Evolutionary conservation across 257 asterid species (phyloP).

Genomic region (Solanum tarijense): DNA sequence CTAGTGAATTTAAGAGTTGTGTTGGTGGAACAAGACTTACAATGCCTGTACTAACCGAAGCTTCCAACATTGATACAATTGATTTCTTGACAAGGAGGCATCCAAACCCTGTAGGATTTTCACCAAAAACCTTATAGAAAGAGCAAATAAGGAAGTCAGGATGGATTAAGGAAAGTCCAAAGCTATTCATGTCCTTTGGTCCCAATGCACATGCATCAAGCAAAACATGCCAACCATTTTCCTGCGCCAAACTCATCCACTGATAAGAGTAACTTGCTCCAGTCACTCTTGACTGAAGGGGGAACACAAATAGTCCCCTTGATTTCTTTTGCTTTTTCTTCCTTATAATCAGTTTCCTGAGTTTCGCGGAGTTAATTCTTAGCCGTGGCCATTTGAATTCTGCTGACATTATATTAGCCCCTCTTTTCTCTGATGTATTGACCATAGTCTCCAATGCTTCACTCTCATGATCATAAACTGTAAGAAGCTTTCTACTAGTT

Average conservation of each 20-base stretch:
- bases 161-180: slow-evolving; percentile 65
- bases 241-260: slow-evolving; percentile 84
- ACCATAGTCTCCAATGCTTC: slow-evolving; percentile 72
- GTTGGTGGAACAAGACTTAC: slow-evolving; percentile 46
- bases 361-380: slow-evolving; percentile 40
- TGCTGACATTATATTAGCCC: slow-evolving; percentile 52
- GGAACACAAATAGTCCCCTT: slow-evolving; percentile 70
- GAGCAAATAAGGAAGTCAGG: slow-evolving; percentile 86
- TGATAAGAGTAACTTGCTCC: slow-evolving; percentile 80
- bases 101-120: slow-evolving; percentile 91
- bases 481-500: slow-evolving; percentile 43
- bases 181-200: slow-evolving; percentile 85
- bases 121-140: slow-evolving; percentile 81
- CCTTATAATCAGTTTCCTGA: slow-evolving; percentile 39
- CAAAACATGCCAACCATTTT: slow-evolving; percentile 87
- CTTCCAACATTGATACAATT: slow-evolving; percentile 38
- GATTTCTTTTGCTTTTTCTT: slow-evolving; percentile 35
- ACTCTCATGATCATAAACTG: slow-evolving; percentile 71
- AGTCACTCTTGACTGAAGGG: slow-evolving; percentile 81
- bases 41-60: slow-evolving; percentile 44
- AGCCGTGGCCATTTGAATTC: slow-evolving; percentile 93
- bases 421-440: slow-evolving; percentile 49
- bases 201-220: slow-evolving; percentile 85
- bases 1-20: slow-evolving; percentile 16
- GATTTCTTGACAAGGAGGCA: slow-evolving; percentile 76